Percentiles rank a stretch among this genome's conserved stretches.
Evolutionary conservation across 2,329 filamentous ascomycete species (phyloP).

Genomic region (Cytospora piceae): DNA sequence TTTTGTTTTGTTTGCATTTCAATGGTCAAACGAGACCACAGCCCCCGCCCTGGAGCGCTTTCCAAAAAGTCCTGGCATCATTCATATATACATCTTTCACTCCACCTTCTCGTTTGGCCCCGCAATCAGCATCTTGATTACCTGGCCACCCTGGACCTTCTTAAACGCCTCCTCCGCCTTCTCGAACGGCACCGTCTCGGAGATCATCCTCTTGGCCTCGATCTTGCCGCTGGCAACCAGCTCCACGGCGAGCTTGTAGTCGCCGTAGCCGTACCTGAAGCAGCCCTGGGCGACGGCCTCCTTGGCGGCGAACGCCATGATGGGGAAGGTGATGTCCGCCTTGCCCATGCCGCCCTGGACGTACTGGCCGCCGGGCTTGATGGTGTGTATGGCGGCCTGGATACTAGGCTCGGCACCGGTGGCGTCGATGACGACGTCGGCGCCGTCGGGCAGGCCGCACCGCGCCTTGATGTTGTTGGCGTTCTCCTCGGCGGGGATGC

Average conservation of each 20-base stretch:
- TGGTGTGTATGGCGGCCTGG: constrained; percentile 72
- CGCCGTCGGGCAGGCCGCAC: constrained; percentile 67
- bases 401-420: constrained; percentile 79
- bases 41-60: neutral
- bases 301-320: constrained; percentile 87
- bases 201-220: constrained; percentile 81
- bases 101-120: constrained; percentile 65
- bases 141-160: constrained; percentile 82
- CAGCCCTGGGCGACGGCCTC: constrained; percentile 85
- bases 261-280: constrained; percentile 87
- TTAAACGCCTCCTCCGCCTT: constrained; percentile 86
- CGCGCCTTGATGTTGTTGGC: constrained; percentile 68
- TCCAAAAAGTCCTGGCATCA: neutral
- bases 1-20: neutral
- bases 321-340: constrained; percentile 85
- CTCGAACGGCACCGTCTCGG: constrained; percentile 74
- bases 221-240: constrained; percentile 75
- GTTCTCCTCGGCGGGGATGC: constrained; percentile 70
- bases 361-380: constrained; percentile 73
- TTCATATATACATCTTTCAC: neutral
- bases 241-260: constrained; percentile 83
- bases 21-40: neutral
- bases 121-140: constrained; percentile 70
- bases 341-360: constrained; percentile 92
- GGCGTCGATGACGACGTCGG: constrained; percentile 80